These are phyloP conservation scores for Heracleum sosnowskyi DNA, from an alignment of 129 eudicot species.

Conservation along the genomic window DNA sequence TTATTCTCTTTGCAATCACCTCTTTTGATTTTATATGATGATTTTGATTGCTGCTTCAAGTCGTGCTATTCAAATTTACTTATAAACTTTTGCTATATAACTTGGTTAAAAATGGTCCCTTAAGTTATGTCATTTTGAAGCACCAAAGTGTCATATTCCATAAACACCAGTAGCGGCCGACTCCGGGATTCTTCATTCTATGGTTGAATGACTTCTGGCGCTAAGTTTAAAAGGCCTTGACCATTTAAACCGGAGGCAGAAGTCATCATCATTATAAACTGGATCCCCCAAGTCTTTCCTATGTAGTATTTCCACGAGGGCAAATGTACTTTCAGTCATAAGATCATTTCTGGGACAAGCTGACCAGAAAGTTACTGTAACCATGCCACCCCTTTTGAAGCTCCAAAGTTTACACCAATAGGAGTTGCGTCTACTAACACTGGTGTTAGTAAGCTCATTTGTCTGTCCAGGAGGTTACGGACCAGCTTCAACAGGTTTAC, in stretches of 20 bases:
- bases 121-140: constrained; percentile 71
- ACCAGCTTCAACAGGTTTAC: constrained; percentile 57
- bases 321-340: constrained; percentile 96
- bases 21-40: too few species aligned
- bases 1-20: too few species aligned
- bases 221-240: constrained; percentile 80
- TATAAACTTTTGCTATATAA: too few species aligned
- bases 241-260: constrained; percentile 92
- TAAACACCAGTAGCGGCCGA: constrained; percentile 63
- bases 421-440: constrained; percentile 83
- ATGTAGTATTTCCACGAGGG: constrained; percentile 71
- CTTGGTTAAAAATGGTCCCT: too few species aligned
- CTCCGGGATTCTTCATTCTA: constrained; percentile 82
- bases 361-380: constrained; percentile 65
- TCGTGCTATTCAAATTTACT: too few species aligned
- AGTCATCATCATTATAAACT: constrained; percentile 84
- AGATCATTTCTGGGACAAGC: constrained; percentile 96
- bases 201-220: constrained; percentile 67
- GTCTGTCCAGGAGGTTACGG: constrained; percentile 86
- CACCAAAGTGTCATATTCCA: constrained; percentile 88
- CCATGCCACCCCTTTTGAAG: constrained; percentile 62
- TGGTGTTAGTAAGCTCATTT: constrained; percentile 66
- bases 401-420: constrained; percentile 65
- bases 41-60: too few species aligned
- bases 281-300: constrained; percentile 75